These are phyloP conservation scores for Magnusiomyces paraingens DNA, from an alignment of 1,139 yeast genomes.

Conservation along the genomic window DNA sequence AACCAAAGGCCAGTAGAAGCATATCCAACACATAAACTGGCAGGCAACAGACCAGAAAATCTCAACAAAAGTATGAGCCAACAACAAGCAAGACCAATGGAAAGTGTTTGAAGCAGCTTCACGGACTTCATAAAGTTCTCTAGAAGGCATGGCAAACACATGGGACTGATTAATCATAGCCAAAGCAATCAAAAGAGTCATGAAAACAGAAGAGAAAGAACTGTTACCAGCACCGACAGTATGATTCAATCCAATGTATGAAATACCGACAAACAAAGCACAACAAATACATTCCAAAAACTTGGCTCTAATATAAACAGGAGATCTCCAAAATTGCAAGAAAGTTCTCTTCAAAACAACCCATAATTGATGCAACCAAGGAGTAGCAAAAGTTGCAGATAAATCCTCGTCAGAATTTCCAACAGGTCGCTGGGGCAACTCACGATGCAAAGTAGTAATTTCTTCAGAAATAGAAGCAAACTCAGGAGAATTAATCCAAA, in stretches of 20 bases:
- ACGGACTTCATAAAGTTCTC: conserved; percentile 56
- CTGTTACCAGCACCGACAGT: conserved; percentile 47
- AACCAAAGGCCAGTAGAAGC: conserved; percentile 52
- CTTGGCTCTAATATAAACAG: conserved; percentile 35
- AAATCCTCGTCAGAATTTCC: conserved; percentile 18
- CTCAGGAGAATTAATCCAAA: conserved; percentile 40
- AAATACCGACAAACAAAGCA: conserved; percentile 50
- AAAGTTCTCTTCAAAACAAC: conserved; percentile 35
- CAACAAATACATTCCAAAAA: conserved; percentile 27
- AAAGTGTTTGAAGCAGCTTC: conserved; percentile 60
- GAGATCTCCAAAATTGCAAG: conserved; percentile 41
- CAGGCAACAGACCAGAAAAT: conserved; percentile 50
- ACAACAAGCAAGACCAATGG: conserved; percentile 53
- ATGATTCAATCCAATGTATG: conserved; percentile 47
- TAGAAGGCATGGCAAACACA: conserved; percentile 47
- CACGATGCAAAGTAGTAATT: conserved; percentile 32
- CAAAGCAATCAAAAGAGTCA: conserved; percentile 44
- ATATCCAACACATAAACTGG: conserved; percentile 47
- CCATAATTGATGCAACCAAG: conserved; percentile 34
- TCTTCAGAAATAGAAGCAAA: conserved; percentile 35
- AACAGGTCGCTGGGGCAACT: conserved; percentile 25
- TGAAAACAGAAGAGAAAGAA: conserved; percentile 46
- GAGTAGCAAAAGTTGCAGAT: conserved; percentile 29
- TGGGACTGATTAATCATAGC: conserved; percentile 55
- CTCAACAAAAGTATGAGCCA: conserved; percentile 48